Percentiles rank a stretch among this genome's conserved stretches.
Conservation (phyloP, 2,329 filamentous ascomycete species). For the Xylaria sp. region DNA sequence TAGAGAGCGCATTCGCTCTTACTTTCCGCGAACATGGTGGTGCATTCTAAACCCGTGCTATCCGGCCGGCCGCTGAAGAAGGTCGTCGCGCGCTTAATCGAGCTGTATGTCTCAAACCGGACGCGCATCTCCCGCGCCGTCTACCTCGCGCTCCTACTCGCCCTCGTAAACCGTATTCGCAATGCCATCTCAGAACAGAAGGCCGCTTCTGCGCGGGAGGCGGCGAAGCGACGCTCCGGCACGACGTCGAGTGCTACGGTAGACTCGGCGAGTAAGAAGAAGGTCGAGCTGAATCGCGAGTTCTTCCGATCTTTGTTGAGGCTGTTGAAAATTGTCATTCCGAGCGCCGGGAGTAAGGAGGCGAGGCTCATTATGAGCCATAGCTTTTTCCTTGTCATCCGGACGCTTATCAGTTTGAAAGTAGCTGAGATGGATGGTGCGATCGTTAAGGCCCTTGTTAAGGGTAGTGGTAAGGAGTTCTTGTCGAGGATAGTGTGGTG, state of each 20-base stretch:
- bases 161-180: conserved; percentile 80
- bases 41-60: conserved; percentile 65
- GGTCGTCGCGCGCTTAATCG: conserved; percentile 60
- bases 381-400: conserved; percentile 82
- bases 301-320: conserved; percentile 69
- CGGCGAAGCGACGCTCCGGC: conserved; percentile 50
- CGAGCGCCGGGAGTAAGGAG: conserved; percentile 85
- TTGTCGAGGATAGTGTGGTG: conserved; percentile 87
- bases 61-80: conserved; percentile 60
- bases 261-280: conserved; percentile 43
- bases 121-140: conserved; percentile 76
- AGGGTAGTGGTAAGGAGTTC: conserved; percentile 87
- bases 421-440: conserved; percentile 93
- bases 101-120: conserved; percentile 72
- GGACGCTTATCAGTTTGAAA: conserved; percentile 90
- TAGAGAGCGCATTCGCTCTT: conserved; percentile 15
- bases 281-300: conserved; percentile 88
- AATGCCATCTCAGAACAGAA: conserved; percentile 92
- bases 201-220: conserved; percentile 66
- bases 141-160: conserved; percentile 75
- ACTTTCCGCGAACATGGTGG: conserved; percentile 54
- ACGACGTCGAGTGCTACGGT: conserved; percentile 41
- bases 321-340: conserved; percentile 80
- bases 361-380: conserved; percentile 80
- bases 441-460: conserved; percentile 85